Conservation (phyloP, 306 rosid species). For the Morella rubra region DNA sequence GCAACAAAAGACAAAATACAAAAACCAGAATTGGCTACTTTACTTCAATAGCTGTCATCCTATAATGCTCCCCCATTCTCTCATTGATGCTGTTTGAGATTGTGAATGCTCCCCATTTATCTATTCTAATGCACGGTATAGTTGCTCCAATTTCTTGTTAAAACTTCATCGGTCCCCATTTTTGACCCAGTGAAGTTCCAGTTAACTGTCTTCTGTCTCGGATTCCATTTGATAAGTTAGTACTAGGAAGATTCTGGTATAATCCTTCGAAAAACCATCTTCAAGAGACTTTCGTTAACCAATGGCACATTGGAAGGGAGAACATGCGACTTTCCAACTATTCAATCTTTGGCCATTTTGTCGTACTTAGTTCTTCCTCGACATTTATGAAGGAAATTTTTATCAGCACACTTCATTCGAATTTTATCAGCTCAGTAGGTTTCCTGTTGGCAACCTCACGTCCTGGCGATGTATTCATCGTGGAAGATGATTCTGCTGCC, state of each 20-base stretch:
- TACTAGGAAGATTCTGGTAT: too few species aligned
- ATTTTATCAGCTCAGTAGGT: neutral
- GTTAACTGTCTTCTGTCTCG: neutral
- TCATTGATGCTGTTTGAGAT: neutral
- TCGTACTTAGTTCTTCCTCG: neutral
- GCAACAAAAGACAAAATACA: neutral
- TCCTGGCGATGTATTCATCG: too few species aligned
- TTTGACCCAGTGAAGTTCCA: neutral
- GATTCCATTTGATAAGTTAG: neutral
- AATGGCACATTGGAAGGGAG: too few species aligned
- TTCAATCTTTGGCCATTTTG: neutral
- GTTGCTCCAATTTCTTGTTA: neutral
- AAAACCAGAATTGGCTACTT: neutral
- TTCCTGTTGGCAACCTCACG: too few species aligned
- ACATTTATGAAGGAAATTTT: neutral
- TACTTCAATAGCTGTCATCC: neutral
- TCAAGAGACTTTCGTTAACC: too few species aligned
- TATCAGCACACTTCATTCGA: neutral
- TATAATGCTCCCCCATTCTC: neutral
- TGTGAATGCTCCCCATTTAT: neutral
- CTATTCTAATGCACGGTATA: neutral
- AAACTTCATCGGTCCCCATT: neutral
- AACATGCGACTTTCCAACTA: neutral
- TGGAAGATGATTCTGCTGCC: neutral
- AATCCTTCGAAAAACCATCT: too few species aligned